A percentile compares a stretch with the other conserved stretches of the same genome.
Evolutionary conservation across 371 early-diverging fungal genomes (phyloP).

Genomic region (Parasitella parasitica): DNA sequence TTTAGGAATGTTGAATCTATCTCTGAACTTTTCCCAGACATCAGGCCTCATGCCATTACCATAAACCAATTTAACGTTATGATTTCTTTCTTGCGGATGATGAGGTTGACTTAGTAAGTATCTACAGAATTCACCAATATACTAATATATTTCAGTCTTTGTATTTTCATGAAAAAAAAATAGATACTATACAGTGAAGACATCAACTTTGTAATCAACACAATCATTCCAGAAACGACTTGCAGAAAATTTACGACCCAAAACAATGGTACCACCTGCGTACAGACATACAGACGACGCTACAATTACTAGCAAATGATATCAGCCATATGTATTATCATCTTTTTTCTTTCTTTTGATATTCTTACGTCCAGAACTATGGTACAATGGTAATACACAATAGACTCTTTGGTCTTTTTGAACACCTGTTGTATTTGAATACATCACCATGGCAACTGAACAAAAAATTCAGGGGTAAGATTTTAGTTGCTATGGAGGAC

Average conservation of each 20-base stretch:
- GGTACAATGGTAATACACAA: constrained; percentile 53
- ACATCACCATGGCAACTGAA: constrained; percentile 21
- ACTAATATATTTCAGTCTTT: constrained; percentile 14
- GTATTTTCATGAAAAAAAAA: not conserved
- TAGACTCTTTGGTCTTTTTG: constrained; percentile 38
- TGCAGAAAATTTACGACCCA: constrained; percentile 52
- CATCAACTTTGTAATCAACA: constrained; percentile 38
- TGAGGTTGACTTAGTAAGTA: constrained; percentile 58
- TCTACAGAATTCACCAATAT: constrained; percentile 74
- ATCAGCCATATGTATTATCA: not conserved
- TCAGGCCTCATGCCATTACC: constrained; percentile 76
- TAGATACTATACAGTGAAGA: constrained; percentile 27
- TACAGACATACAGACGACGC: constrained; percentile 22
- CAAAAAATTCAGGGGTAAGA: not conserved
- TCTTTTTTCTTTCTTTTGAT: no score
- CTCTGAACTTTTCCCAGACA: constrained; percentile 60
- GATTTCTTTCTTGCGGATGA: constrained; percentile 48
- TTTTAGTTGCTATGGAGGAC: not conserved
- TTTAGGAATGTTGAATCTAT: constrained; percentile 48
- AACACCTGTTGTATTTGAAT: constrained; percentile 9
- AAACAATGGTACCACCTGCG: constrained; percentile 40
- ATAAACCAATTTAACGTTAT: constrained; percentile 51
- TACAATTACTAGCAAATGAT: constrained; percentile 30
- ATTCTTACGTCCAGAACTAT: constrained; percentile 47
- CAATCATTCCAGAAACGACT: constrained; percentile 53